Evolutionary conservation across 1,139 yeast species (phyloP).

Genomic region (Saccharomyces hybrid): DNA sequence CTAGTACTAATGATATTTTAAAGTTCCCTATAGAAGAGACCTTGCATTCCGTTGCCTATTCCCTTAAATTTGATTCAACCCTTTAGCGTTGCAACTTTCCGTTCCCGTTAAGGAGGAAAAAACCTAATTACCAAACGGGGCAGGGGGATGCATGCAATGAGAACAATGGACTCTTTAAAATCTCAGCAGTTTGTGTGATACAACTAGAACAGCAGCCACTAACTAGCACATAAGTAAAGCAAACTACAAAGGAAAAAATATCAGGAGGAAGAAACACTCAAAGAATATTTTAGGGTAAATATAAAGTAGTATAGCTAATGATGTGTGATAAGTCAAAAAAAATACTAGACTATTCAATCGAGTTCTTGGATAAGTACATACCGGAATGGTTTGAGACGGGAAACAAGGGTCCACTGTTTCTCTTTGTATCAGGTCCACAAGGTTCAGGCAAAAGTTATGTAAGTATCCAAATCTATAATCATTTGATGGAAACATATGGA

Average conservation of each 20-base stretch:
- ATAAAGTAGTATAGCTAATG: neutral
- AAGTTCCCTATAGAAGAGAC: neutral
- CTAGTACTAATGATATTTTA: neutral
- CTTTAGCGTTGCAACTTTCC: neutral
- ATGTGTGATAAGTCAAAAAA: neutral
- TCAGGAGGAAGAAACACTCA: conserved; percentile 15
- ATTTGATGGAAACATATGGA: conserved; percentile 36
- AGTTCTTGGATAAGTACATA: conserved; percentile 19
- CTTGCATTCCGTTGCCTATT: neutral
- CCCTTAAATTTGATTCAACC: neutral
- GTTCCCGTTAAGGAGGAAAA: neutral
- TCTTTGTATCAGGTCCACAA: conserved; percentile 83
- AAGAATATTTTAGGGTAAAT: conserved; percentile 5
- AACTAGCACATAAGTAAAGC: neutral
- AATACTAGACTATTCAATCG: conserved; percentile 10
- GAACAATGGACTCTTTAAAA: neutral
- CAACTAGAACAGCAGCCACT: neutral
- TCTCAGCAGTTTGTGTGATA: neutral
- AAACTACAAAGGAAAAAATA: neutral
- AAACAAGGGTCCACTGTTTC: conserved; percentile 40
- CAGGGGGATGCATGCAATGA: neutral
- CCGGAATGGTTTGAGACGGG: conserved; percentile 20
- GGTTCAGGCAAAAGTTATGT: conserved; percentile 86
- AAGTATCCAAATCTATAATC: conserved; percentile 34
- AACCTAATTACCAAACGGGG: neutral